These are phyloP conservation scores for Entomortierella beljakovae DNA, from an alignment of 192 early-diverging fungal genomes.

Conservation along the genomic window DNA sequence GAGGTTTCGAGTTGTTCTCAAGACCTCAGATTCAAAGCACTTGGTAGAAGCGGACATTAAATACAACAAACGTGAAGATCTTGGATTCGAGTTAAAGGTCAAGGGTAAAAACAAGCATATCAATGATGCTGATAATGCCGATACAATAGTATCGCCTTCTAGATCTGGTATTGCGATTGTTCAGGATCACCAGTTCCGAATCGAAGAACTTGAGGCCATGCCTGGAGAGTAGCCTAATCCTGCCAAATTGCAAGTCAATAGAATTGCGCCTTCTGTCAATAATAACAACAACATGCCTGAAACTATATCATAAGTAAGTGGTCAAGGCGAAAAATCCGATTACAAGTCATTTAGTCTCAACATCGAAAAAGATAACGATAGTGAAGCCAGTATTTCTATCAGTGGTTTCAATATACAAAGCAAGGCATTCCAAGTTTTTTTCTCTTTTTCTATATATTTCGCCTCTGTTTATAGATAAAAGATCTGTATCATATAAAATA, in stretches of 20 bases:
- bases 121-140: background rate
- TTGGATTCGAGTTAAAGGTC: background rate
- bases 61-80: background rate
- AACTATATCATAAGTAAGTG: too few species aligned
- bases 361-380: too few species aligned
- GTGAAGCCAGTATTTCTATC: background rate
- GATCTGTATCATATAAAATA: too few species aligned
- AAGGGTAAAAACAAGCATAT: background rate
- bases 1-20: slow-evolving; percentile 31
- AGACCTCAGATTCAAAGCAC: slow-evolving; percentile 9
- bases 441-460: too few species aligned
- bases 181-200: slow-evolving; percentile 43
- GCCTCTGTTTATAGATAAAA: too few species aligned
- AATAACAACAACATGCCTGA: slow-evolving; percentile 5
- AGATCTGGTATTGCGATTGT: background rate
- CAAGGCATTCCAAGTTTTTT: too few species aligned
- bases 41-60: background rate
- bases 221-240: slow-evolving; percentile 43
- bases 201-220: slow-evolving; percentile 12
- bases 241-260: slow-evolving; percentile 17
- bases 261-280: background rate
- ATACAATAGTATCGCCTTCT: background rate
- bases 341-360: too few species aligned
- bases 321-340: too few species aligned
- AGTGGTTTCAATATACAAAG: too few species aligned